These are phyloP conservation scores for Mesembryanthemum crystallinum DNA, from an alignment of 148 eudicot species.

Conservation along the genomic window DNA sequence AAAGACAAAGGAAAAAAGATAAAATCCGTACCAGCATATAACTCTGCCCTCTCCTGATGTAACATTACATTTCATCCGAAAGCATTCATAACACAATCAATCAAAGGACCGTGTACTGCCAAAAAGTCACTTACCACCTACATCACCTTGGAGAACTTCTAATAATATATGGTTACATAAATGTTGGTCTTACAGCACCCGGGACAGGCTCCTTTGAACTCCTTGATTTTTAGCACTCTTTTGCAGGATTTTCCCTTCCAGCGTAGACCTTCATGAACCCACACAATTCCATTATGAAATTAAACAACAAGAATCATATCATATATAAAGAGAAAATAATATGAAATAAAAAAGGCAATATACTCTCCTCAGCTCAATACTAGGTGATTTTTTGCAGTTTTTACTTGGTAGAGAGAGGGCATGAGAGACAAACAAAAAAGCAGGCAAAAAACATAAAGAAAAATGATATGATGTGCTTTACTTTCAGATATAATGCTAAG, in stretches of 20 bases:
- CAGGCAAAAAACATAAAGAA: not conserved
- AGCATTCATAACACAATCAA: not conserved
- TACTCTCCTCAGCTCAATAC: no score
- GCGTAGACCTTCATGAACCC: conserved; percentile 51
- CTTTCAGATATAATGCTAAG: no score
- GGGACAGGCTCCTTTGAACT: conserved; percentile 66
- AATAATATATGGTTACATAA: conserved; percentile 61
- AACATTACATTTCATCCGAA: not conserved
- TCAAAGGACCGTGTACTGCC: not conserved
- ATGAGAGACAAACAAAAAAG: not conserved
- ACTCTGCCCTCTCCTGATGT: conserved; percentile 62
- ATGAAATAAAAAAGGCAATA: not conserved
- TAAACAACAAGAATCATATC: not conserved
- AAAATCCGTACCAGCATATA: conserved; percentile 57
- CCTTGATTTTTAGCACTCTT: conserved; percentile 60
- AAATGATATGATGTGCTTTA: not conserved
- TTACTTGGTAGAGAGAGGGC: not conserved
- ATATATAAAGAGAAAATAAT: not conserved
- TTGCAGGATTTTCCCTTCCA: conserved; percentile 56
- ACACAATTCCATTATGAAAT: conserved; percentile 36
- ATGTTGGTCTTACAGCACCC: conserved; percentile 46
- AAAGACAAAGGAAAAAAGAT: not conserved
- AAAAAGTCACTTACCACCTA: conserved; percentile 59
- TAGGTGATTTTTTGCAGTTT: no score
- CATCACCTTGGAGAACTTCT: conserved; percentile 61